These are phyloP conservation scores for Penicillium fimorum DNA, from an alignment of 495 filamentous ascomycete species.

Conservation along the genomic window DNA sequence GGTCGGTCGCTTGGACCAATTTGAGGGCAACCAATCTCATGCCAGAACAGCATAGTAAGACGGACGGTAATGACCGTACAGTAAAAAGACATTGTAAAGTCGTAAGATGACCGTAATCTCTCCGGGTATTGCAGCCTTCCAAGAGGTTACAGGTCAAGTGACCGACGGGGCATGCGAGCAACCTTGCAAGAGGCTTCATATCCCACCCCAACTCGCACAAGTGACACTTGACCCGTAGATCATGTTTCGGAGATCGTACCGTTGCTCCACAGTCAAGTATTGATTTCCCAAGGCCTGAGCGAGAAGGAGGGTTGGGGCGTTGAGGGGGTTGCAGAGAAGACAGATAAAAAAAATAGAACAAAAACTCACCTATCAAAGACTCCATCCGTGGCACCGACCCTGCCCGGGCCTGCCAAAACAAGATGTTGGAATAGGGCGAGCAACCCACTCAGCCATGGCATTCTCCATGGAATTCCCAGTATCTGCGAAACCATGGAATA, in stretches of 20 bases:
- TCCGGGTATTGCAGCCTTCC: conserved; percentile 1
- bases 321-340: conserved; percentile 23
- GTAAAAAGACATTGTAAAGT: conserved; percentile 27
- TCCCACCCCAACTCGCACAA: conserved; percentile 32
- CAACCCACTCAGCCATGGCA: conserved; percentile 80
- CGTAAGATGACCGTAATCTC: conserved; percentile 27
- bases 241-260: conserved; percentile 39
- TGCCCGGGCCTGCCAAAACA: conserved; percentile 67
- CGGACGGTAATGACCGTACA: conserved; percentile 40
- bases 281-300: conserved; percentile 27
- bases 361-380: conserved; percentile 84
- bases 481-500: conserved; percentile 69
- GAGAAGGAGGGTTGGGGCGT: conserved; percentile 15
- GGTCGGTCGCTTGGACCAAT: conserved; percentile 26
- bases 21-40: conserved; percentile 23
- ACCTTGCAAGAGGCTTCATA: conserved; percentile 25
- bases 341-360: conserved; percentile 22
- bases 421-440: conserved; percentile 71
- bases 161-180: conserved; percentile 63
- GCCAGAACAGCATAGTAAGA: conserved; percentile 22
- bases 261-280: conserved; percentile 35
- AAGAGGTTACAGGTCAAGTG: conserved; percentile 58
- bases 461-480: conserved; percentile 67
- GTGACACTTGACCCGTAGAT: conserved; percentile 39
- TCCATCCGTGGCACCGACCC: conserved; percentile 69